Base-by-base conservation (phyloP, 176 grass and related monocot species). In the Oryza nivara region DNA sequence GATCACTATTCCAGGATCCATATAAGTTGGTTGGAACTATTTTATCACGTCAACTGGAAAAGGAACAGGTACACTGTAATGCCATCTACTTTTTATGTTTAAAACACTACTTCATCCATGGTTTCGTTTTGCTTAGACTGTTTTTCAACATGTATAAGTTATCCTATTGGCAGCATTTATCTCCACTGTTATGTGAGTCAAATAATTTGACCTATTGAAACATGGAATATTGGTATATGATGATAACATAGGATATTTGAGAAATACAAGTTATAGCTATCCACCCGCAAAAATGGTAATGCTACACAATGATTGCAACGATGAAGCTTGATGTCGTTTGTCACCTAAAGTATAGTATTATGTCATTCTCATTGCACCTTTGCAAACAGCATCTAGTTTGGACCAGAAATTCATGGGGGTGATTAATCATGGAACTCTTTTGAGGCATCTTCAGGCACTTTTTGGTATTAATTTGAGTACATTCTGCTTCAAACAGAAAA, bases 21-120 rank as follows among this genome's bases (percentile, higher is more conserved):
- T 28, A 38, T 89, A 25, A 80, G 58, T 73, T 97, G 66, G 79
- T 97, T 60, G 78, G 85, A 75, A 83, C 75, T 77, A 91, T 91
- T 78, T 85, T 97, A 73, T 88, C 90, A 89, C 87, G 45, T 56
- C 87, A 89, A 41, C 82, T 83, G 17, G 84, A 83, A 87, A 89
- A 92, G 38, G 73, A 91, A 88, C 79, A 92, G 90, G 92, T 92
- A 87, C 73, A 70, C 22, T 58, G 49, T 61, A 46, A 48, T 88
- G 22, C 23, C 56, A 17, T 32, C 28, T 66, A 11, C 38, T 16
- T 38, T 65, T 4, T 75, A 83, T 73, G 70, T 64, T 38, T 36
- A 36, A 8, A 44, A 35, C 71, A 40, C 43, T 15, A 75, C 65
- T 44, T 75, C 19, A 17, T 30, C 30, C 11, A 6, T 45, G 9